These are phyloP conservation scores for Carex scoparia DNA, from an alignment of 176 grass and related monocot genomes.

Conservation along the genomic window DNA sequence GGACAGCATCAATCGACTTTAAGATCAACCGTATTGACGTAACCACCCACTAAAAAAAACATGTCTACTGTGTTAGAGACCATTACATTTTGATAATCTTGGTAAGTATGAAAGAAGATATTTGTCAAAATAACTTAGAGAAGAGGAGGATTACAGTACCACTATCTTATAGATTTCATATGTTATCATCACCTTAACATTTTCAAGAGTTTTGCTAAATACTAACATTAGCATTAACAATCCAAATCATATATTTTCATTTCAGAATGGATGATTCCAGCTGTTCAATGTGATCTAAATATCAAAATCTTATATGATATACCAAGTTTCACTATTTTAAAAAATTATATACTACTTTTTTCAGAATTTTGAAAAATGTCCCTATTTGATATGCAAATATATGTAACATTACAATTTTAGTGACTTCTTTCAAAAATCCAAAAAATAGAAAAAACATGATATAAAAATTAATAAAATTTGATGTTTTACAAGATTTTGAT, in stretches of 20 bases:
- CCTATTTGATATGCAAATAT: neutral
- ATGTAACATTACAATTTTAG: neutral
- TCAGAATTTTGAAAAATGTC: neutral
- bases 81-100: neutral
- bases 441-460: too few species aligned
- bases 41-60: neutral
- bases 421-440: neutral
- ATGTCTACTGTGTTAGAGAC: neutral
- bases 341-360: neutral
- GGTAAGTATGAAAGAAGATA: neutral
- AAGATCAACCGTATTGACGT: neutral
- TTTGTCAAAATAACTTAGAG: neutral
- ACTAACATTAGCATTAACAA: neutral
- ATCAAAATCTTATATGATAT: neutral
- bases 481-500: neutral
- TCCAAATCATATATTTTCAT: too few species aligned
- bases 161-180: neutral
- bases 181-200: neutral
- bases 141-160: neutral
- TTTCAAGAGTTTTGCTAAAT: neutral
- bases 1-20: neutral
- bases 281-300: neutral
- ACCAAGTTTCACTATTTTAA: neutral
- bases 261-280: too few species aligned
- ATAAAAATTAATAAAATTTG: neutral